Evolutionary conservation across 2,329 filamentous ascomycete genomes (phyloP).

Genomic region (Colletotrichum caudatum): DNA sequence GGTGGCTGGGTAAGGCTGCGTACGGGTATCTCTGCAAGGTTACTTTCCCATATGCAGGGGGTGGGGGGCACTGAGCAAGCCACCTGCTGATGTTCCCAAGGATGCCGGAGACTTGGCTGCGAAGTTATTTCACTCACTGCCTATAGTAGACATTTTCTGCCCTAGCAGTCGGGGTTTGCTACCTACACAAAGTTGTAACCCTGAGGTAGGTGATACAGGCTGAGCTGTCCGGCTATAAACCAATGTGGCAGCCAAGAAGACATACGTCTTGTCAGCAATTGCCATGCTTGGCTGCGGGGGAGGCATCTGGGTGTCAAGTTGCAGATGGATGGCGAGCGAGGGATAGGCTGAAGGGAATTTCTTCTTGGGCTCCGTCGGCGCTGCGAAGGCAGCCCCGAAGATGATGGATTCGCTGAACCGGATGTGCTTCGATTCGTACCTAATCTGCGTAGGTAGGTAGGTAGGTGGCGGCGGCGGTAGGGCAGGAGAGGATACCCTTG

Average conservation of each 20-base stretch:
- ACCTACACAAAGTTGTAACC: neutral
- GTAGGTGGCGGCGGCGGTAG: neutral
- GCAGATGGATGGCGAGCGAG: neutral
- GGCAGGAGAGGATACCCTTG: slow-evolving; percentile 26
- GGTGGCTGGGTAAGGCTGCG: slow-evolving; percentile 14
- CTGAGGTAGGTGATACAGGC: neutral
- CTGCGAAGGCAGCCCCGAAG: neutral
- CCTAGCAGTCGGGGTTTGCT: neutral
- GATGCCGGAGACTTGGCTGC: slow-evolving; percentile 3
- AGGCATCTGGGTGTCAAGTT: neutral
- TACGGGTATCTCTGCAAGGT: slow-evolving; percentile 25
- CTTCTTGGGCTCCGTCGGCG: neutral
- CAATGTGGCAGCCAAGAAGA: neutral
- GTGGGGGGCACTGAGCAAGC: neutral
- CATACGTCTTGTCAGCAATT: neutral
- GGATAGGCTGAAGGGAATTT: neutral
- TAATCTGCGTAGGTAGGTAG: slow-evolving; percentile 7
- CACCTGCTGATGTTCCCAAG: neutral
- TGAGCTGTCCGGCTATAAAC: neutral
- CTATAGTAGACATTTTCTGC: too few species aligned
- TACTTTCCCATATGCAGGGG: neutral
- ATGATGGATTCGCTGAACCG: neutral
- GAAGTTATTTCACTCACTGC: neutral
- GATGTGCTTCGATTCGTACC: neutral
- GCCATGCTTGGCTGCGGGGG: neutral